Base-by-base conservation (phyloP, 331 rosid species). In the Acacia concinna region DNA sequence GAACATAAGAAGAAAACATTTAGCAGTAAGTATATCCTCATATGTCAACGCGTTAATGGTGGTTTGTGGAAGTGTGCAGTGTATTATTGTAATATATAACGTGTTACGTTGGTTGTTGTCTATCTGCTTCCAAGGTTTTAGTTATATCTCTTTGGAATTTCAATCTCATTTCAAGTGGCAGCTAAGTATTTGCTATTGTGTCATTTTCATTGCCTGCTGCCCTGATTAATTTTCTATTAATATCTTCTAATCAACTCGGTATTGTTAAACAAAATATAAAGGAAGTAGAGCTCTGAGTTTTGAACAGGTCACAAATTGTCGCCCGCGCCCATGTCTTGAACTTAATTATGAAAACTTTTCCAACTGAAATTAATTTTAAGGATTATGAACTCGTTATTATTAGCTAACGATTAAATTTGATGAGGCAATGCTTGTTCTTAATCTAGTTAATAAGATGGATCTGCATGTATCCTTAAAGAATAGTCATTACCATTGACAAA, bases 1-100 rank as follows among this genome's bases (percentile, higher is more conserved):
- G 37, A 15, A 70, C 68, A 31, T 59, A 15, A 79, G 78, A 71
- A 44, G 31, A 32, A 46, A 46, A 63, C 78, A 59, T n/a, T 78
- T 38, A 15, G 6, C 1, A 5, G 60, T 28, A 68, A 68, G n/a
- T 56, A 68, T 37, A 78, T 52, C 21, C 17, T 11, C 69, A 68
- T n/a, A n/a, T n/a, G n/a, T 18, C 69, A 68, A 65, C 60, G 47
- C 76, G 81, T 67, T 3, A 38, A 21, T 40, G 60, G 60, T 57
- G 52, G 62, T 49, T 41, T 57, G 71, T 43, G 23, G 63, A 56
- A 31, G 23, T 70, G 47, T 23, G 35, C 31, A 41, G 8, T 41
- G 8, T 41, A 69, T 70, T 69, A 70, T 38, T 6, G 11, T 56
- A 28, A 25, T 38, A 35, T 27, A 56, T 56, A 17, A 5, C 40